A percentile compares a stretch with the other conserved stretches of the same genome.
Evolutionary conservation across 805 yeast genomes (phyloP).

Genomic region (Cyberlindnera misumaiensis): DNA sequence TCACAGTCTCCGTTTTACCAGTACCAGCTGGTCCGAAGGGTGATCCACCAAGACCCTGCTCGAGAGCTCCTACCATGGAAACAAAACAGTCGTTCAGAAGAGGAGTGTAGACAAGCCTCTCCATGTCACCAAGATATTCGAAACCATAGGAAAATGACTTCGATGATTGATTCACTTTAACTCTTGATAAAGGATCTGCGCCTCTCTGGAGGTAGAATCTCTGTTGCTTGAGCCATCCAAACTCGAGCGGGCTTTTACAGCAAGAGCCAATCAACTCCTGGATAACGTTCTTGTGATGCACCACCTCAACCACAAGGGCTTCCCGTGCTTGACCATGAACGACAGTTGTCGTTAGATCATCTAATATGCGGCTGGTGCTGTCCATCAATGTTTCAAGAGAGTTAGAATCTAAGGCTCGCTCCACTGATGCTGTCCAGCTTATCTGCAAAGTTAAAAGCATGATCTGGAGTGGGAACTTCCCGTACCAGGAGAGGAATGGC

Average conservation of each 20-base stretch:
- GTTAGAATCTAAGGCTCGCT: conserved; percentile 20
- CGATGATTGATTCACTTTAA: conserved; percentile 47
- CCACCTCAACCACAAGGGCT: conserved; percentile 56
- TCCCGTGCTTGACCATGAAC: conserved; percentile 52
- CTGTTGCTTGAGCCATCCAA: conserved; percentile 48
- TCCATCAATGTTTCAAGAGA: conserved; percentile 1
- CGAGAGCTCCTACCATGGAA: conserved; percentile 67
- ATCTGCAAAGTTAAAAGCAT: conserved; percentile 49
- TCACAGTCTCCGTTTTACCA: conserved; percentile 89
- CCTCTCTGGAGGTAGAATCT: conserved; percentile 29
- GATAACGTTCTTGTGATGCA: conserved; percentile 49
- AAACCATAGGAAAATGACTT: conserved; percentile 58
- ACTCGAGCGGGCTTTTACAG: conserved; percentile 15
- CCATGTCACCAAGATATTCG: conserved; percentile 74
- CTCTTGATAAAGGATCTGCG: conserved; percentile 25
- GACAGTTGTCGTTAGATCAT: conserved; percentile 26
- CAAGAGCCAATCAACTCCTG: conserved; percentile 7
- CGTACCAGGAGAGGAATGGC: conserved; percentile 29
- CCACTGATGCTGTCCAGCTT: conserved; percentile 42
- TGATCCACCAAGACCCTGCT: conserved; percentile 77
- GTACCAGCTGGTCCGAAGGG: conserved; percentile 97
- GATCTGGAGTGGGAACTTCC: conserved; percentile 48
- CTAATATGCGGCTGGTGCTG: conserved; percentile 6
- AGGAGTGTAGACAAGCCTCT: conserved; percentile 71
- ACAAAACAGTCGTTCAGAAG: conserved; percentile 56